These are phyloP conservation scores for Myriosclerotinia scirpicola DNA, from an alignment of 2,329 filamentous ascomycete species.

Conservation along the genomic window DNA sequence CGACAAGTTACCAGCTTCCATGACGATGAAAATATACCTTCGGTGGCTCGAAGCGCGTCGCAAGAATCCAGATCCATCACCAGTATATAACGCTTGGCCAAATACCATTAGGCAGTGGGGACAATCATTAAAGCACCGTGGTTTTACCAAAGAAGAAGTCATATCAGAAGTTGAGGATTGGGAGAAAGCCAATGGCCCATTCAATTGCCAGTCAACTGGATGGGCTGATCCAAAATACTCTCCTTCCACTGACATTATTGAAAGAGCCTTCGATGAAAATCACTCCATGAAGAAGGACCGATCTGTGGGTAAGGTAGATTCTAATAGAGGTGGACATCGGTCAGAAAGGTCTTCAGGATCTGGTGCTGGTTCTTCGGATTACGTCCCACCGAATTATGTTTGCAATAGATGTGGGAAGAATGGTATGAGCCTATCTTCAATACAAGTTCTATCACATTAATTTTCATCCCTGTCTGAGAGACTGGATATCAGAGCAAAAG, in stretches of 20 bases:
- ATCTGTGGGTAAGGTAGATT: neutral
- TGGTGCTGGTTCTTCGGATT: neutral
- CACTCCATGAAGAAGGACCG: neutral
- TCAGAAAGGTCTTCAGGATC: neutral
- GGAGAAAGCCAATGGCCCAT: conserved; percentile 27
- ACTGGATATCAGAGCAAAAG: neutral
- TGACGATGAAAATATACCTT: conserved; percentile 31
- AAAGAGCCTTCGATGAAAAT: conserved; percentile 24
- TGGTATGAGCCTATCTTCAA: conserved; percentile 28
- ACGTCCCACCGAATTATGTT: conserved; percentile 29
- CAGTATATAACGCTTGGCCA: conserved; percentile 30
- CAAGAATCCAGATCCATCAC: conserved; percentile 22
- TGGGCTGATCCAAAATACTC: conserved; percentile 9
- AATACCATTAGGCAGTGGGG: conserved; percentile 35
- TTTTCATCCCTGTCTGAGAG: neutral
- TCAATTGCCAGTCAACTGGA: neutral
- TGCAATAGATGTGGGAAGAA: conserved; percentile 35
- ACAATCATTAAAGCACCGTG: conserved; percentile 30
- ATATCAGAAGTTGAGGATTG: conserved; percentile 28
- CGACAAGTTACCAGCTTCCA: conserved; percentile 21
- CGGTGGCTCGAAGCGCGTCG: conserved; percentile 37
- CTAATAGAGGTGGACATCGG: neutral
- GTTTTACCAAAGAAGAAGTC: conserved; percentile 27
- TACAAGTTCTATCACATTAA: neutral
- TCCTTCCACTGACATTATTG: conserved; percentile 24